Evolutionary conservation across 768 basidiomycete species (phyloP).

Genomic region (Udeniomyces megalosporus): DNA sequence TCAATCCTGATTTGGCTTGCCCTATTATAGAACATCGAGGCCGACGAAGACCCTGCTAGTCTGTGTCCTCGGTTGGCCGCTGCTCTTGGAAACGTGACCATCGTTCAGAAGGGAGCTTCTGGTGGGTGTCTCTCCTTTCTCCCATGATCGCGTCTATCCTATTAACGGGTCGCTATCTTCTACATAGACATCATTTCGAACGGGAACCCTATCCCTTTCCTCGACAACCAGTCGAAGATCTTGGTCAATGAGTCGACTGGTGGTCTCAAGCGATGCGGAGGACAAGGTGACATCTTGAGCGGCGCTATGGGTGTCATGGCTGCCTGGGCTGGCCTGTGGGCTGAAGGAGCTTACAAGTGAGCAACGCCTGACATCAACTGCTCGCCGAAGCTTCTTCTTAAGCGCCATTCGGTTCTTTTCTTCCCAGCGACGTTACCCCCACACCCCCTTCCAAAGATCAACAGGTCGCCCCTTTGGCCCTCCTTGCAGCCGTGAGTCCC

Average conservation of each 20-base stretch:
- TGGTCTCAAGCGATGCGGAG: constrained; percentile 81
- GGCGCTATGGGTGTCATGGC: constrained; percentile 76
- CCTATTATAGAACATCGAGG: constrained; percentile 22
- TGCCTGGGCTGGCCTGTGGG: constrained; percentile 91
- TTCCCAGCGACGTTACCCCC: constrained; percentile 23
- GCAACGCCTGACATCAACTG: too few species aligned
- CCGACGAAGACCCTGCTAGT: constrained; percentile 14
- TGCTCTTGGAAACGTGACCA: constrained; percentile 67
- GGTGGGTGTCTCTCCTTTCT: neutral
- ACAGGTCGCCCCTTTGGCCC: constrained; percentile 19
- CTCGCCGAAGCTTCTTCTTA: too few species aligned
- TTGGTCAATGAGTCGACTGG: constrained; percentile 55
- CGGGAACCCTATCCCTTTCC: constrained; percentile 23
- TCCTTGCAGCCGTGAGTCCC: constrained; percentile 6
- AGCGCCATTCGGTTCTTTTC: too few species aligned
- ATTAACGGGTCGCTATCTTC: constrained; percentile 61
- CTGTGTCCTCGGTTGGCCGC: constrained; percentile 58
- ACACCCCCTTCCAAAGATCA: constrained; percentile 23
- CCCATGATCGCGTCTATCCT: too few species aligned
- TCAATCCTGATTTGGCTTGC: neutral
- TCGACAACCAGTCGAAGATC: constrained; percentile 41
- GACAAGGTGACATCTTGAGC: constrained; percentile 86
- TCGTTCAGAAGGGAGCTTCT: constrained; percentile 68
- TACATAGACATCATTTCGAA: constrained; percentile 66
- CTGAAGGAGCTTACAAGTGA: constrained; percentile 66